Conservation (phyloP, 1,284 basidiomycete species). For the Microbotryum silenes-acaulis region DNA sequence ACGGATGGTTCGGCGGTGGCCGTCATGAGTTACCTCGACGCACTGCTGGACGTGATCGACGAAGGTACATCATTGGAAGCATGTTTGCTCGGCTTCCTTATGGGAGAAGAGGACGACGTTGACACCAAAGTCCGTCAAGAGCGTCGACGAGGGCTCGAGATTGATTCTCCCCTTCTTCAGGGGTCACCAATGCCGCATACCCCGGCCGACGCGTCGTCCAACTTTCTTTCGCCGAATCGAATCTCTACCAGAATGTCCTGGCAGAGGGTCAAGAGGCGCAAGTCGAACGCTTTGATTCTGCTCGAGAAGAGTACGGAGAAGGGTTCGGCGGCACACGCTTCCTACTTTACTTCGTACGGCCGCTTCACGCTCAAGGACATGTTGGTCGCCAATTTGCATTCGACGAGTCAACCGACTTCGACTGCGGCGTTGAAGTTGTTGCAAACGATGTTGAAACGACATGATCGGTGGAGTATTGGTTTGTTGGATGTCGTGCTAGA, state of each 20-base stretch:
- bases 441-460: slow-evolving; percentile 61
- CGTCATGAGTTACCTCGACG: slow-evolving; percentile 92
- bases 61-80: slow-evolving; percentile 58
- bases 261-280: slow-evolving; percentile 48
- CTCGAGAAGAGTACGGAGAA: slow-evolving; percentile 62
- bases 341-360: slow-evolving; percentile 75
- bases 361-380: slow-evolving; percentile 86
- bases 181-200: background rate
- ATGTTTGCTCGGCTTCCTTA: slow-evolving; percentile 66
- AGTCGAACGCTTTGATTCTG: slow-evolving; percentile 74
- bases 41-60: slow-evolving; percentile 65
- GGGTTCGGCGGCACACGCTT: slow-evolving; percentile 45
- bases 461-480: slow-evolving; percentile 58
- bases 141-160: background rate
- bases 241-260: background rate
- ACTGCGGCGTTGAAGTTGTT: slow-evolving; percentile 72
- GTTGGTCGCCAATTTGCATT: slow-evolving; percentile 66
- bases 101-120: slow-evolving; percentile 61
- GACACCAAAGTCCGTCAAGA: background rate
- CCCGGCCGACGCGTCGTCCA: background rate
- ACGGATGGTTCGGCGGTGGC: slow-evolving; percentile 88
- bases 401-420: slow-evolving; percentile 54
- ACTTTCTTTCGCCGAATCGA: slow-evolving; percentile 1
- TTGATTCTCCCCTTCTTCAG: background rate
- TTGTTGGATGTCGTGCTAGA: slow-evolving; percentile 63